Conservation (phyloP, 768 basidiomycete genomes). For the Pholiota molesta region DNA sequence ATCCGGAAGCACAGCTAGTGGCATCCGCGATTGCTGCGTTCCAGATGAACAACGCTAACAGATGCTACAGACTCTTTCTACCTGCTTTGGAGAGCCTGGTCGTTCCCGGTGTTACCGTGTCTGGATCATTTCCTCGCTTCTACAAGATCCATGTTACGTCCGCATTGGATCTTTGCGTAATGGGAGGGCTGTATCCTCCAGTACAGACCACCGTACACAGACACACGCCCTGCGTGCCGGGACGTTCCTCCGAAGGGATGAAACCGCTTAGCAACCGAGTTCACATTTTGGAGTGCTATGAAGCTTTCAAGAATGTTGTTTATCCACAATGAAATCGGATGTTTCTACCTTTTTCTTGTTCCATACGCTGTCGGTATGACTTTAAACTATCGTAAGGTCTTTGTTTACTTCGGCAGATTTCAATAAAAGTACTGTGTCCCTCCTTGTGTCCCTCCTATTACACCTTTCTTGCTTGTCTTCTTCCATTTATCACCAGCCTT, state of each 20-base stretch:
- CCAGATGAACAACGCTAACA: slow-evolving; percentile 27
- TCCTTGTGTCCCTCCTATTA: no score
- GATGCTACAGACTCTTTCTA: slow-evolving; percentile 12
- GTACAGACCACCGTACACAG: slow-evolving; percentile 21
- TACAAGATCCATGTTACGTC: slow-evolving; percentile 24
- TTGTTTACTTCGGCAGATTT: no score
- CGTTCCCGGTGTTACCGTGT: slow-evolving; percentile 30
- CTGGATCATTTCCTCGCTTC: slow-evolving; percentile 26
- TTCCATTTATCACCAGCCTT: no score
- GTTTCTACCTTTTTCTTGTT: no score
- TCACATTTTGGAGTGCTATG: no score
- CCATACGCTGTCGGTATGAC: no score
- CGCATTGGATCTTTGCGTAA: slow-evolving; percentile 21
- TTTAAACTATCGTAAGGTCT: no score
- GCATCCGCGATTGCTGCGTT: slow-evolving; percentile 27
- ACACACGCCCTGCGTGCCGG: slow-evolving; percentile 24
- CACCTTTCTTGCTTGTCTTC: no score
- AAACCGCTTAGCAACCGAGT: background rate
- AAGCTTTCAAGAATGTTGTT: no score
- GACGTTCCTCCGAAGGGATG: slow-evolving; percentile 31
- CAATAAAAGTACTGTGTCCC: no score
- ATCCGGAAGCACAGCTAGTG: slow-evolving; percentile 21
- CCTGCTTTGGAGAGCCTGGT: slow-evolving; percentile 20
- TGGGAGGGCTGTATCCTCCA: slow-evolving; percentile 20
- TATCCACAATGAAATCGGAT: no score